Evolutionary conservation across 2,329 filamentous ascomycete genomes (phyloP).

Genomic region (Venturia effusa): DNA sequence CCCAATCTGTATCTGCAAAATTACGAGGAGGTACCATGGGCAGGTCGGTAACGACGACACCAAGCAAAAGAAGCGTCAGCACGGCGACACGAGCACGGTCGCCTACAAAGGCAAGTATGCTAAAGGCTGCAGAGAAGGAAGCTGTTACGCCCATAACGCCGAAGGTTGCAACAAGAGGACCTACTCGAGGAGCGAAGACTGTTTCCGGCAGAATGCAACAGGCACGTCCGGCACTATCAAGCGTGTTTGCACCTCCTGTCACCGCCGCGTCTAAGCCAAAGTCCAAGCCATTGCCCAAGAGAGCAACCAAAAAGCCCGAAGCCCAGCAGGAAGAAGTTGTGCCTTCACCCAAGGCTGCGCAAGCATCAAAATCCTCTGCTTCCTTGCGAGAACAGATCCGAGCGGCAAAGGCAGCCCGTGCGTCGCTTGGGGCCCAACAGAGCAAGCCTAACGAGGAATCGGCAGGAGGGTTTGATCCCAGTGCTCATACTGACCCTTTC

Average conservation of each 20-base stretch:
- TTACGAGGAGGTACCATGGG: neutral
- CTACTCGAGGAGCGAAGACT: constrained; percentile 6
- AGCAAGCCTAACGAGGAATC: neutral
- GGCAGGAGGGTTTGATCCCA: constrained; percentile 43
- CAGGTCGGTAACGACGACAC: constrained; percentile 22
- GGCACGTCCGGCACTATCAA: neutral
- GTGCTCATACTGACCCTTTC: constrained; percentile 55
- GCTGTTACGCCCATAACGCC: constrained; percentile 17
- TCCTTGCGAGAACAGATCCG: constrained; percentile 85
- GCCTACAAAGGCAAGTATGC: constrained; percentile 8
- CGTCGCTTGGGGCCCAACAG: constrained; percentile 14
- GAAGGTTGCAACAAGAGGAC: constrained; percentile 17
- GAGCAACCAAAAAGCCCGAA: neutral
- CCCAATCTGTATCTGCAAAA: neutral
- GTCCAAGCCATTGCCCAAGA: neutral
- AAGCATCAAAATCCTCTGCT: constrained; percentile 57
- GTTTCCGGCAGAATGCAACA: constrained; percentile 7
- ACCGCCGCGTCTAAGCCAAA: neutral
- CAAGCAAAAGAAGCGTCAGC: constrained; percentile 27
- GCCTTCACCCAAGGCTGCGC: constrained; percentile 21
- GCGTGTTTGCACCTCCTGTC: neutral
- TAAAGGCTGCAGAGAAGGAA: neutral
- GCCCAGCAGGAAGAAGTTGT: neutral
- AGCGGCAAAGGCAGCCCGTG: constrained; percentile 74
- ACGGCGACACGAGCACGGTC: constrained; percentile 4